These are phyloP conservation scores for Gynostemma pentaphyllum DNA, from an alignment of 306 rosid species.

Conservation along the genomic window DNA sequence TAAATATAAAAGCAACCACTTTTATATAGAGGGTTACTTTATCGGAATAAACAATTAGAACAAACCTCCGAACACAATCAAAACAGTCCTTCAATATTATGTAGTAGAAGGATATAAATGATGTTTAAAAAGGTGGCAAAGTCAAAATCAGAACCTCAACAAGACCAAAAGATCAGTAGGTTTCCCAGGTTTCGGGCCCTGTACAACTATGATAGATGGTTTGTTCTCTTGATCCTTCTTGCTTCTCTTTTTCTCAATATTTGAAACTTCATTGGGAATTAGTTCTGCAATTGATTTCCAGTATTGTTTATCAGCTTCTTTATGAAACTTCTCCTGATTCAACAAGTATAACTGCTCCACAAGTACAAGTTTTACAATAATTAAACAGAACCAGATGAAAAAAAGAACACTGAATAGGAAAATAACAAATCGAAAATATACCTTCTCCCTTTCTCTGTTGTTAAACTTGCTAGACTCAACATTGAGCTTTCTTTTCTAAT, in stretches of 20 bases:
- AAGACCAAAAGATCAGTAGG: constrained; percentile 60
- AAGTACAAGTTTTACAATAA: not conserved
- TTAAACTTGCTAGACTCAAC: constrained; percentile 74
- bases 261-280: constrained; percentile 89
- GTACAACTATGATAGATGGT: constrained; percentile 73
- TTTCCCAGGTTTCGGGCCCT: constrained; percentile 98
- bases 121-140: not conserved
- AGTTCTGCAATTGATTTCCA: constrained; percentile 95
- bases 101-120: no score
- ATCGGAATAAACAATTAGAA: no score
- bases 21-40: no score
- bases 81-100: no score
- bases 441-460: constrained; percentile 97
- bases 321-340: constrained; percentile 94
- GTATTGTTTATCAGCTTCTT: constrained; percentile 89
- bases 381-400: constrained; percentile 4
- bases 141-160: constrained; percentile 16
- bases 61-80: no score
- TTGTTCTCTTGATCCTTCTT: constrained; percentile 96
- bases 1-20: no score
- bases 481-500: constrained; percentile 89
- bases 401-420: not conserved
- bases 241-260: constrained; percentile 85
- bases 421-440: constrained; percentile 15
- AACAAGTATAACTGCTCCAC: constrained; percentile 51